Evolutionary conservation across 371 early-diverging fungal species (phyloP).

Genomic region (Circinella umbellata): DNA sequence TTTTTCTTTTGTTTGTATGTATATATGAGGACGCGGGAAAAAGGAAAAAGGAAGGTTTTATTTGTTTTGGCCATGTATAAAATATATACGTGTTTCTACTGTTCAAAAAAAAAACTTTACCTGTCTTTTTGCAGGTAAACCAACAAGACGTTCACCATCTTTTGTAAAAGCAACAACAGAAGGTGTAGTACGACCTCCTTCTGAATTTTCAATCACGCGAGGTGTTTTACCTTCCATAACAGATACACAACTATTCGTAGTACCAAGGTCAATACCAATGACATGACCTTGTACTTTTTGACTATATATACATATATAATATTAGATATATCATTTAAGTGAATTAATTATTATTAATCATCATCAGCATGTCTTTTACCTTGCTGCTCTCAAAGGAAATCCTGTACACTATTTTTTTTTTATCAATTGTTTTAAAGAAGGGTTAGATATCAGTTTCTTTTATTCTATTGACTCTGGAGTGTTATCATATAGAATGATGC

Average conservation of each 20-base stretch:
- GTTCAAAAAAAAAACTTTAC: conserved; percentile 17
- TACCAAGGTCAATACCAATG: conserved; percentile 98
- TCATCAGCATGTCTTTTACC: too few relatives aligned
- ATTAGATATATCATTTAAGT: too few relatives aligned
- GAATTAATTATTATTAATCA: too few relatives aligned
- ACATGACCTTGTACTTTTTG: conserved; percentile 86
- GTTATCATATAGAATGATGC: too few relatives aligned
- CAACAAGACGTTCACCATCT: conserved; percentile 89
- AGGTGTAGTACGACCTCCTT: conserved; percentile 95
- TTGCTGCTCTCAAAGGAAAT: conserved; percentile 28
- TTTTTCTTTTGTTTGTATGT: too few relatives aligned
- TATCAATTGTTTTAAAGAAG: too few relatives aligned
- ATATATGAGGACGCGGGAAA: too few relatives aligned
- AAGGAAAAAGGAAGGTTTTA: too few relatives aligned
- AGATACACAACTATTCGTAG: conserved; percentile 98
- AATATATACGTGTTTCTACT: too few relatives aligned
- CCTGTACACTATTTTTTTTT: conserved; percentile 15
- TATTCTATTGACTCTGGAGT: too few relatives aligned
- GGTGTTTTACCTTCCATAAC: conserved; percentile 95
- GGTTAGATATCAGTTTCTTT: too few relatives aligned
- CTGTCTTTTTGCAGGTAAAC: conserved; percentile 89
- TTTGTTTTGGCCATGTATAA: too few relatives aligned
- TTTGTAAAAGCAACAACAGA: conserved; percentile 92
- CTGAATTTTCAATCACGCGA: conserved; percentile 92
- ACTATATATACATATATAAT: neutral